Evolutionary conservation across 2,329 filamentous ascomycete species (phyloP), one percentile per base, ranked within the genome.

Genomic region (Onygenales sp.): DNA sequence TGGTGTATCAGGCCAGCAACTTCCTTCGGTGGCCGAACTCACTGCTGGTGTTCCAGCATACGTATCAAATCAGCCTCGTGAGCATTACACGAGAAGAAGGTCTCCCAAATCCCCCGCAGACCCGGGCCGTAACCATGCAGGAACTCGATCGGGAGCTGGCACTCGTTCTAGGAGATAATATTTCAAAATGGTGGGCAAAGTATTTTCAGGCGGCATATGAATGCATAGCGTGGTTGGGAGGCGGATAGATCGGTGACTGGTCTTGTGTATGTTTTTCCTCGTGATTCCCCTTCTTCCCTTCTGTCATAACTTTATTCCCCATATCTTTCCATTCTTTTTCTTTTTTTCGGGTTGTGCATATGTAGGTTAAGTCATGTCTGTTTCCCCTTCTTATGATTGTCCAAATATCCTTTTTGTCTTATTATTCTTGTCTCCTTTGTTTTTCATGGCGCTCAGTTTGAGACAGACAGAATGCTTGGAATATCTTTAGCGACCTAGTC

Each of bases 1-100:
- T 62, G 44, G 62, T 60, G 39, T 66, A 68, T 52, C 55, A 69
- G 63, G 70, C 3, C 58, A 56, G 21, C 66, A 67, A 47, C 66
- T 76, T 44, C 73, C 73, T 4, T 74, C 72, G 2, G 65, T 76
- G 27, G 70, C 74, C 60, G 73, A 75, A 55, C 60, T 75, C 49
- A 74, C 72, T 4, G 73, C 73, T 39, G 73, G 73, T 8, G 70
- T 75, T 37, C 72, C 73, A 44, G 73, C 72, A 42, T 74, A 71
- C 54, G 67, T 70, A 33, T 63, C 71, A 36, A 67, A 67, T 27
- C 66, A 67, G 42, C 40, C 62, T 66, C 53, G 69, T 59, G 67
- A 71, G 52, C 62, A 60, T 46, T 68, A 71, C 60, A 62, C 50
- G 10, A 36, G 33, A 33, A 40, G 7, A 21, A 52, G 17, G 32